Conservation (phyloP, 78 protist species). For the Polysphondylium violaceum region DNA sequence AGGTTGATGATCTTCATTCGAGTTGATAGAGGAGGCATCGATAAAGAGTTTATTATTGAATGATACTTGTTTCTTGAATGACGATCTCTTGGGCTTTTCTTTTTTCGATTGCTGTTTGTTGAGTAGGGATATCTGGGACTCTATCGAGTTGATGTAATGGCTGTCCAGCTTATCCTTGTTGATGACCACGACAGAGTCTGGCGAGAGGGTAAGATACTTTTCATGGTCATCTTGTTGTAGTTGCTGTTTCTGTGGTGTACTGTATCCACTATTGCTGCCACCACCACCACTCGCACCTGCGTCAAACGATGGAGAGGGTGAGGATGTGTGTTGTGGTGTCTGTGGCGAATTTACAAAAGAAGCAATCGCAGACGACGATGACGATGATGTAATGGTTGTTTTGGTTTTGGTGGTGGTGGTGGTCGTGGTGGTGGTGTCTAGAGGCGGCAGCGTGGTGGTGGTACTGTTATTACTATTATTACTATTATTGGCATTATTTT, state of each 20-base stretch:
- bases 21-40: not conserved
- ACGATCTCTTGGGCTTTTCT: not conserved
- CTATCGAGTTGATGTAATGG: constrained; percentile 5
- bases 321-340: not conserved
- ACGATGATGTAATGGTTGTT: not conserved
- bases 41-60: not conserved
- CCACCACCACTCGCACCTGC: not conserved
- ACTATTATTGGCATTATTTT: not conserved
- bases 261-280: too few species aligned
- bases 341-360: not conserved
- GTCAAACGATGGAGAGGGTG: not conserved
- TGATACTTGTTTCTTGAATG: constrained; percentile 10
- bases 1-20: constrained; percentile 1
- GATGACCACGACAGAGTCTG: not conserved
- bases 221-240: not conserved
- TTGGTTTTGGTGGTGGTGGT: not conserved
- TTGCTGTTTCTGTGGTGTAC: constrained; percentile 8
- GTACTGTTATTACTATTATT: not conserved
- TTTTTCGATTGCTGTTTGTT: constrained; percentile 14
- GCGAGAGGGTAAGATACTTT: not conserved
- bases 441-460: not conserved
- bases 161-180: not conserved
- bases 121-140: constrained; percentile 11
- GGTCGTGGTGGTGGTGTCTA: not conserved
- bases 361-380: not conserved